These are phyloP conservation scores for Hypericum androsaemum DNA, from an alignment of 345 rosid species.

Conservation along the genomic window DNA sequence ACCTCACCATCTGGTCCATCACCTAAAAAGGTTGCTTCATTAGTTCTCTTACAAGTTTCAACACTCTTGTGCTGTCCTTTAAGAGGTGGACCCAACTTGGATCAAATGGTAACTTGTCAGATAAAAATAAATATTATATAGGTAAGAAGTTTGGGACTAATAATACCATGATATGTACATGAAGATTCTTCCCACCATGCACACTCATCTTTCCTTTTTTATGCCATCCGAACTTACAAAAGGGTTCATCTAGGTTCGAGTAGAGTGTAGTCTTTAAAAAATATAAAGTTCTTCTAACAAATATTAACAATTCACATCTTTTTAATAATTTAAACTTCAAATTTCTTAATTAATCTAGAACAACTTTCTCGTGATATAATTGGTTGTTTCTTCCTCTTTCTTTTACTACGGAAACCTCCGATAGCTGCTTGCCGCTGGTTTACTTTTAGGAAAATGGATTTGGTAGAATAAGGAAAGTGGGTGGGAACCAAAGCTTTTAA, in stretches of 20 bases:
- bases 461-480: constrained; percentile 21
- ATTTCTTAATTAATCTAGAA: no score
- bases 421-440: constrained; percentile 7
- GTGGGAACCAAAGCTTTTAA: constrained; percentile 18
- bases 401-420: constrained; percentile 1
- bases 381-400: no score
- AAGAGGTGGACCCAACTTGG: constrained; percentile 13
- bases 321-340: no score
- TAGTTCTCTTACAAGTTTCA: constrained; percentile 7
- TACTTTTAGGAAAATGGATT: constrained; percentile 12
- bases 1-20: constrained; percentile 7
- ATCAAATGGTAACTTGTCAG: constrained; percentile 13
- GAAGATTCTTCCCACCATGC: constrained; percentile 12
- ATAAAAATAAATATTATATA: neutral
- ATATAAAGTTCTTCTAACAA: no score
- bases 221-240: no score
- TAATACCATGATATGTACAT: neutral
- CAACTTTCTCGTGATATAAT: no score
- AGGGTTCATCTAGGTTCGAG: no score
- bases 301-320: no score
- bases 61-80: constrained; percentile 12
- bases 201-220: neutral
- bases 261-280: no score
- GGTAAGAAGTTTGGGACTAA: no score
- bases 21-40: constrained; percentile 12